Evolutionary conservation across 2,329 filamentous ascomycete genomes (phyloP), one percentile per base, ranked within the genome.

Genomic region (Sporothrix curviconia): DNA sequence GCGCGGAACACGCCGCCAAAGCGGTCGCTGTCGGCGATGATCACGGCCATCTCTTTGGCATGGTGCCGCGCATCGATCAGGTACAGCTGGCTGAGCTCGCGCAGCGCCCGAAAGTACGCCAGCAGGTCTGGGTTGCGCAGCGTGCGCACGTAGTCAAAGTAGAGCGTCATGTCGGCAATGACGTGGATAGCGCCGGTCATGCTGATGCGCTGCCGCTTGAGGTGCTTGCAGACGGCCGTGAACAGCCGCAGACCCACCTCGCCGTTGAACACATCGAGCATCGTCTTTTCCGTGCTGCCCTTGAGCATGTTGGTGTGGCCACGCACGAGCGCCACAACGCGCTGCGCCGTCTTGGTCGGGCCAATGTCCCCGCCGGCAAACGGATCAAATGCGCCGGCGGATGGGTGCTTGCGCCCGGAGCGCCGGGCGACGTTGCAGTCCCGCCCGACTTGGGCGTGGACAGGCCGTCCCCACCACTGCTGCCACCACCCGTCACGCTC

Each of bases 191-290:
- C 90, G 57, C 94, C 94, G 60, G 90, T 86, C 25, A 90, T 89
- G 69, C 87, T 92, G 72, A 99, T 83, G 57, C 94, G 86, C 76
- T 97, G 94, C 9, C 92, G 87, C 76, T 99, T 99, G 64, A 99
- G 81, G 73, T 99, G 94, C 74, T 99, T 99, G 79, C 92, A 96
- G 52, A 99, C 78, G 17, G 90, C 88, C 19, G 87, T 85, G 74
- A 97, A 99, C 54, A 99, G 81, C 25, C 94, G 87, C 62, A 96
- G 81, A 0, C 94, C 94, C 25, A 99, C 92, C 74, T 99, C 94
- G 72, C 94, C 90, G 71, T 96, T 96, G 78, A 99, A 99, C 14
- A 99, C 94, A 68, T 99, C 94, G 25, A 99, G 85, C 80, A 96
- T 95, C 61, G 90, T 92, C 77, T 99, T 99, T 70, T 99, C 94